These are phyloP conservation scores for Lipomyces chichibuensis DNA, from an alignment of 805 yeast species.

Conservation along the genomic window DNA sequence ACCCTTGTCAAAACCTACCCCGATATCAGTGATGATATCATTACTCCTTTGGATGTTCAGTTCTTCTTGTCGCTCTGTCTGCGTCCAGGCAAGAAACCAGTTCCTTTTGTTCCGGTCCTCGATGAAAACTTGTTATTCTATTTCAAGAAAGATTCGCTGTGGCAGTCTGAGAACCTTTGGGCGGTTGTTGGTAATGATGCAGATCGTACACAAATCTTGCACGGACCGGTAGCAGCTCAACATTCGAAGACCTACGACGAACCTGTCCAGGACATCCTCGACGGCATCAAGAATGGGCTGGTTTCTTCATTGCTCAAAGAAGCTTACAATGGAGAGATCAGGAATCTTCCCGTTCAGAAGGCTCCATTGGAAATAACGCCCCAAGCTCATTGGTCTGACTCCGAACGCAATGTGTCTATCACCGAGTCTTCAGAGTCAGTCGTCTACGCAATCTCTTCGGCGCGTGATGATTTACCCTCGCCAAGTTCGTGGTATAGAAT, in stretches of 20 bases:
- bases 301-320: conserved; percentile 64
- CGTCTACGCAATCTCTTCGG: conserved; percentile 23
- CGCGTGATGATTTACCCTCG: conserved; percentile 45
- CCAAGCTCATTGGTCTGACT: conserved; percentile 44
- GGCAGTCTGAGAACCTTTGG: conserved; percentile 98
- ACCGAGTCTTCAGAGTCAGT: conserved; percentile 25
- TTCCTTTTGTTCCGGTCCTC: conserved; percentile 94
- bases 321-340: conserved; percentile 67
- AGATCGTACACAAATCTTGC: conserved; percentile 96
- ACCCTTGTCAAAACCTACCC: conserved; percentile 70
- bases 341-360: conserved; percentile 85
- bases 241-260: conserved; percentile 84
- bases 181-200: conserved; percentile 96
- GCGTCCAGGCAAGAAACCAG: conserved; percentile 91
- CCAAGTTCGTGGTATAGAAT: conserved; percentile 70
- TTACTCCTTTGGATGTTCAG: conserved; percentile 95
- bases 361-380: conserved; percentile 76
- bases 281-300: conserved; percentile 87
- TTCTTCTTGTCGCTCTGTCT: conserved; percentile 81
- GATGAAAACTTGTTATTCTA: conserved; percentile 92
- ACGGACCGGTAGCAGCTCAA: conserved; percentile 98
- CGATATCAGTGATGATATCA: conserved; percentile 73
- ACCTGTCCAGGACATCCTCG: conserved; percentile 90
- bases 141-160: conserved; percentile 97
- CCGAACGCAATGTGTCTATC: conserved; percentile 41